Conservation (phyloP, 2,329 filamentous ascomycete species). For the Ophiostoma australiae region DNA sequence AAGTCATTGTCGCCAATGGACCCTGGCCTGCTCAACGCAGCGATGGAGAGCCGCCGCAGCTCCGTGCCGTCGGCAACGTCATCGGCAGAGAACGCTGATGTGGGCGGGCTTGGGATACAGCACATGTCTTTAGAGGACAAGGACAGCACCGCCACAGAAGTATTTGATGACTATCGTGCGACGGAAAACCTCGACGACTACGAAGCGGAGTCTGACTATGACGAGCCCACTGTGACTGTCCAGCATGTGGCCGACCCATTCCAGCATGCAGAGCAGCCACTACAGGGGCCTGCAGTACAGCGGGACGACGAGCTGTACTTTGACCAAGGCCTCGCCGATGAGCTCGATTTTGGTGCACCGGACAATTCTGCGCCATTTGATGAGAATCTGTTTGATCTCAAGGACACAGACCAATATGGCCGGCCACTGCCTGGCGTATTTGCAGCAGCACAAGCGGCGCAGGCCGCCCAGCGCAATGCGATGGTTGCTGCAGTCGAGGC, state of each 20-base stretch:
- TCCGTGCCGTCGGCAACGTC: neutral
- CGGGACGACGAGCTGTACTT: conserved; percentile 62
- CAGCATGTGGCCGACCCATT: neutral
- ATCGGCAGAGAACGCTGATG: conserved; percentile 20
- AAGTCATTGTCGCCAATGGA: conserved; percentile 21
- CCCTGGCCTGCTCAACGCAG: conserved; percentile 18
- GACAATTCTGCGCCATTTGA: conserved; percentile 59
- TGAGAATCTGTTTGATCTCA: conserved; percentile 67
- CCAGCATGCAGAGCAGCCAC: neutral
- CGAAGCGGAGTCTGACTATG: conserved; percentile 16
- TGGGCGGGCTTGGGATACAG: conserved; percentile 44
- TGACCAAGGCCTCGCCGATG: conserved; percentile 48
- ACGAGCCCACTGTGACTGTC: conserved; percentile 27
- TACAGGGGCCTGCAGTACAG: neutral
- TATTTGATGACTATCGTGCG: neutral
- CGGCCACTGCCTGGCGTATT: conserved; percentile 56
- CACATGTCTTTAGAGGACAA: conserved; percentile 27
- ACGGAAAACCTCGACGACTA: conserved; percentile 17
- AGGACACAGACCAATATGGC: conserved; percentile 59
- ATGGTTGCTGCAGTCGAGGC: conserved; percentile 22
- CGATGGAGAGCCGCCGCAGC: neutral
- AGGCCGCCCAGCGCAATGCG: conserved; percentile 43
- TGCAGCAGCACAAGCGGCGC: conserved; percentile 49
- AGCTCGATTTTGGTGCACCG: conserved; percentile 45
- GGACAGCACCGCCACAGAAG: neutral